Evolutionary conservation across 2,329 filamentous ascomycete genomes (phyloP), one percentile per base, ranked within the genome.

Genomic region (Colletotrichum ledebouriae): DNA sequence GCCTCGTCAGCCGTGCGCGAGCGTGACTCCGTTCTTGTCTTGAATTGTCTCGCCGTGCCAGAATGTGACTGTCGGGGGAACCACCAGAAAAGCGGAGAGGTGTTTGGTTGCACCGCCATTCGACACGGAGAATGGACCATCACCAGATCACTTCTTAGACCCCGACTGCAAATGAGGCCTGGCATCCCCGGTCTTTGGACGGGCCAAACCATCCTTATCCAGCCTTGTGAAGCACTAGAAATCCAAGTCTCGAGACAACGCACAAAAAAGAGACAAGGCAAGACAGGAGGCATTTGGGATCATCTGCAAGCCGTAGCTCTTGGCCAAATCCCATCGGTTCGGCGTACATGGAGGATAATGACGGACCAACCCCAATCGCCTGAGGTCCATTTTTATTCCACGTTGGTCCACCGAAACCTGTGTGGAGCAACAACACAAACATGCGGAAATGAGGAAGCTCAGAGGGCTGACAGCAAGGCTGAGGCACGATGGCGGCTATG

Each of bases 61-160:
- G 12, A 52, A 29, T 53, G 50, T 39, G 52, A 55, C 33, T 41
- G 34, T 55, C 10, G 39, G 37, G n/a, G 53, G 46, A 58, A 37
- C 47, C 39, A 39, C 44, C 20, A 52, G 17, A 53, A 58, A 63
- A 63, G 64, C 59, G 50, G 59, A 67, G 59, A 63, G 58, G 20
- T 49, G 59, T 53, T 67, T 53, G 53, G 22, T 39, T 41, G 55
- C 53, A 64, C 59, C 47, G 37, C 46, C 47, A 41, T 47, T 63
- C 56, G 61, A 65, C 47, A 59, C 33, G 53, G 59, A 65, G 29
- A 59, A 47, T 59, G 60, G 47, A 22, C 65, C 55, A 63, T 65
- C 61, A 59, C 61, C 60, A 55, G 65, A 64, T 63, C 59, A 58
- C 53, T 57, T 57, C 63, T 63, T 44, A 59, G 46, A 64, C 33